Evolutionary conservation across 1,284 basidiomycete species (phyloP), one percentile per base, ranked within the genome.

Genomic region (Ustilago hordei): DNA sequence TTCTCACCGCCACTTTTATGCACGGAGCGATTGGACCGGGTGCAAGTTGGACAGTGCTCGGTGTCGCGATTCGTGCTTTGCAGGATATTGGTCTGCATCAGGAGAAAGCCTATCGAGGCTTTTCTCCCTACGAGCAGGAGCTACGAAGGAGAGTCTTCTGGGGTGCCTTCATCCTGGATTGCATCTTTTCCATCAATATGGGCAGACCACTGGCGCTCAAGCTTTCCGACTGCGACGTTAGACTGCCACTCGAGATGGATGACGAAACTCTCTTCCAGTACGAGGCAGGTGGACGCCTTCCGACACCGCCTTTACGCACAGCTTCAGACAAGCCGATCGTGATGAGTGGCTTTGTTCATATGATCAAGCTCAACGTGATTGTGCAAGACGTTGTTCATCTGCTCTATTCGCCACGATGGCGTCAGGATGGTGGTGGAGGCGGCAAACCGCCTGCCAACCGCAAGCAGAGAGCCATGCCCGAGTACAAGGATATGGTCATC

Each of bases 181-280:
- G 83, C 71, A 71, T 80, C 68, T 75, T 84, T 43, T 66, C 81
- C n/a, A 70, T 78, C 69, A 81, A 82, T 61, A 75, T 83, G 76
- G 81, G 81, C 19, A 61, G 81, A 11, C 81, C 81, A n/a, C 43
- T 70, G 5, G 81, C 69, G 8, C 64, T 83, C 45, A 78, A 77
- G 43, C 60, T 82, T 1, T 64, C 64, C 11, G 81, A 83, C 50
- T 79, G 79, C 69, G 66, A 76, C 35, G 81, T 83, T 41, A 64
- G 67, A 34, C 57, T 82, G 45, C 81, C 81, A 8, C 60, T 80
- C 19, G 69, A 77, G 45, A 73, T 79, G 35, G 70, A 70, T 34
- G 75, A 72, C 50, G 76, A 81, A 9, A 31, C 60, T 1, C 65
- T 79, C 15, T 73, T 72, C 50, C 56, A 62, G 39, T 69, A 67